Conservation (phyloP, 805 yeast genomes). For the Ogataea nitratoaversa region DNA sequence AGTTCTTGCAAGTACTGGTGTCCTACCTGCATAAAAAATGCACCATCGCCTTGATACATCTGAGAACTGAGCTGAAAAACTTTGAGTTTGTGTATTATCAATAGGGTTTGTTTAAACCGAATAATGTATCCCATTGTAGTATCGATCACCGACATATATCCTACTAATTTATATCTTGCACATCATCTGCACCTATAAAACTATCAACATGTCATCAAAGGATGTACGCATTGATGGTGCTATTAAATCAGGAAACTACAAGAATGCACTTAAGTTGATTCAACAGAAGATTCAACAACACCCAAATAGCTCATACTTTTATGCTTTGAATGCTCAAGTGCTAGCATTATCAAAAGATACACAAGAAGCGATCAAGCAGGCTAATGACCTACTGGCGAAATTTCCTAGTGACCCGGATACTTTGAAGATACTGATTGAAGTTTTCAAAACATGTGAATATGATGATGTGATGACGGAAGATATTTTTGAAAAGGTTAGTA, state of each 20-base stretch:
- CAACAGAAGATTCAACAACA: conserved; percentile 45
- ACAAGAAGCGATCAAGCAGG: conserved; percentile 32
- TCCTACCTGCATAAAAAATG: too few species aligned
- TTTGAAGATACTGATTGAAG: conserved; percentile 41
- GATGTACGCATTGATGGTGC: conserved; percentile 21
- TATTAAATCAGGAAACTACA: conserved; percentile 42
- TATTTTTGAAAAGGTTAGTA: conserved; percentile 54
- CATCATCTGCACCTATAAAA: too few species aligned
- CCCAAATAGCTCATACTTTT: conserved; percentile 55
- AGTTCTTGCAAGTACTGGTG: too few species aligned
- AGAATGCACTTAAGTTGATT: conserved; percentile 47
- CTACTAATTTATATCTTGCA: too few species aligned
- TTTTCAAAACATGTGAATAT: conserved; percentile 38
- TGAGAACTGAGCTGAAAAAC: too few species aligned
- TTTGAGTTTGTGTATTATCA: too few species aligned
- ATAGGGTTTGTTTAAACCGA: too few species aligned
- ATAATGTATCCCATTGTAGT: too few species aligned
- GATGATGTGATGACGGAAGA: conserved; percentile 35
- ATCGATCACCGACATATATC: too few species aligned
- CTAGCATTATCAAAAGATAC: conserved; percentile 32
- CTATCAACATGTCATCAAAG: conserved; percentile 17
- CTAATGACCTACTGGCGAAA: conserved; percentile 27
- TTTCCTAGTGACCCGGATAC: conserved; percentile 55
- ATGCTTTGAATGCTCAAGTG: conserved; percentile 39
- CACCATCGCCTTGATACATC: too few species aligned